Conservation (phyloP, 257 asterid genomes). For the Solanum lignicaule region DNA sequence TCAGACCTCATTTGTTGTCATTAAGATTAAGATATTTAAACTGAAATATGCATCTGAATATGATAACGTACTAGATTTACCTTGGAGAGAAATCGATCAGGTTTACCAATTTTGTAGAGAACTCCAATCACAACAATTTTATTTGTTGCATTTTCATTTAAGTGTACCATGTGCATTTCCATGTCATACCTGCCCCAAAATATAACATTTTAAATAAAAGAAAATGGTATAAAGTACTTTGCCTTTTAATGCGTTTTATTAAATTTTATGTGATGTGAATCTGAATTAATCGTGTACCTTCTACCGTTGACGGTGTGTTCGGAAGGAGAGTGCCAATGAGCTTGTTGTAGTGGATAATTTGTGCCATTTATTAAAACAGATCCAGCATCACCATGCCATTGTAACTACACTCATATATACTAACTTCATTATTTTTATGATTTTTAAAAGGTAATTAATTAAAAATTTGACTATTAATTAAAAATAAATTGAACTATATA, state of each 20-base stretch:
- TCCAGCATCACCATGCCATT: conserved; percentile 54
- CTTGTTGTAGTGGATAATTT: conserved; percentile 31
- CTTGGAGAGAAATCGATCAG: conserved; percentile 47
- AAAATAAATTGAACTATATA: background rate
- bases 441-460: background rate
- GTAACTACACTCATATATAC: conserved; percentile 18
- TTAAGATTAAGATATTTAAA: background rate
- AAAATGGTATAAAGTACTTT: background rate
- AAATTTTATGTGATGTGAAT: background rate
- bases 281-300: conserved; percentile 7
- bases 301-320: conserved; percentile 63
- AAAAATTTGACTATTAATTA: background rate
- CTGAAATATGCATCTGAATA: background rate
- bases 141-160: conserved; percentile 14
- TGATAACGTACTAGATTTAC: conserved; percentile 4
- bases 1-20: accelerated
- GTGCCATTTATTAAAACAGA: conserved; percentile 30
- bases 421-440: background rate
- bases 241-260: accelerated
- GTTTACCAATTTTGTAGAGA: conserved; percentile 48
- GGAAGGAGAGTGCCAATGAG: conserved; percentile 83
- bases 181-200: conserved; percentile 34
- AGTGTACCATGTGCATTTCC: conserved; percentile 70
- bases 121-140: conserved; percentile 37
- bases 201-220: background rate